Evolutionary conservation across 768 basidiomycete genomes (phyloP).

Genomic region (Collybia mongolica): DNA sequence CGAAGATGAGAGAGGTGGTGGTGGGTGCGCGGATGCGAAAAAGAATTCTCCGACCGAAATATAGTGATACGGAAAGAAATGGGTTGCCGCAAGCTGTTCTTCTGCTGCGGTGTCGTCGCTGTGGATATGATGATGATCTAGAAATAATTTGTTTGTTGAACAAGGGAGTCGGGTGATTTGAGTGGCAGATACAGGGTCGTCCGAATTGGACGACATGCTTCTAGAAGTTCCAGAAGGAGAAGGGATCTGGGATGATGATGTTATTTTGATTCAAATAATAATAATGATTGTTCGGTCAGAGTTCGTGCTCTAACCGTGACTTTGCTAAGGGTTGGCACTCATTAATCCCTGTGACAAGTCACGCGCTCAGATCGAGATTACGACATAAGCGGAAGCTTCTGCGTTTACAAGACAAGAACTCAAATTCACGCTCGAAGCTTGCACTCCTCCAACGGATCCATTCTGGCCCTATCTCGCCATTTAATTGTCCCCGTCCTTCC

Average conservation of each 20-base stretch:
- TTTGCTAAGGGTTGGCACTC: slow-evolving; percentile 1
- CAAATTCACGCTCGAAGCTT: slow-evolving; percentile 10
- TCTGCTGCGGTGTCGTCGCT: slow-evolving; percentile 14
- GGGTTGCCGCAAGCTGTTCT: slow-evolving; percentile 9
- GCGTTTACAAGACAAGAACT: slow-evolving; percentile 8
- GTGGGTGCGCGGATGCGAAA: slow-evolving; percentile 13
- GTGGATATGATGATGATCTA: slow-evolving; percentile 15
- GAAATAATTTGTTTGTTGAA: neutral
- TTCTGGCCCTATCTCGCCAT: slow-evolving; percentile 12
- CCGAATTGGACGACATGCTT: slow-evolving; percentile 17
- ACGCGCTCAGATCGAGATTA: slow-evolving; percentile 31
- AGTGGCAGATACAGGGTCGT: slow-evolving; percentile 19
- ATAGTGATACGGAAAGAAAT: slow-evolving; percentile 10
- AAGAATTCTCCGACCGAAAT: slow-evolving; percentile 3
- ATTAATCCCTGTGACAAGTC: slow-evolving; percentile 17
- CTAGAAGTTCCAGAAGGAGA: slow-evolving; percentile 29
- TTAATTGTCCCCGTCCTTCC: slow-evolving; percentile 5
- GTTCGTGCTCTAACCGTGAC: slow-evolving; percentile 3
- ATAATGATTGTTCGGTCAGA: slow-evolving; percentile 25
- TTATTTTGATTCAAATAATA: slow-evolving; percentile 23
- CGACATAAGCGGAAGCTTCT: slow-evolving; percentile 20
- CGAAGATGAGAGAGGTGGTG: slow-evolving; percentile 6
- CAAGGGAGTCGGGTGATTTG: slow-evolving; percentile 8
- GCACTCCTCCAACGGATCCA: slow-evolving; percentile 20
- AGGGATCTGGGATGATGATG: slow-evolving; percentile 14